These are phyloP conservation scores for Colletotrichum filicis DNA, from an alignment of 2,329 filamentous ascomycete species.

Conservation along the genomic window DNA sequence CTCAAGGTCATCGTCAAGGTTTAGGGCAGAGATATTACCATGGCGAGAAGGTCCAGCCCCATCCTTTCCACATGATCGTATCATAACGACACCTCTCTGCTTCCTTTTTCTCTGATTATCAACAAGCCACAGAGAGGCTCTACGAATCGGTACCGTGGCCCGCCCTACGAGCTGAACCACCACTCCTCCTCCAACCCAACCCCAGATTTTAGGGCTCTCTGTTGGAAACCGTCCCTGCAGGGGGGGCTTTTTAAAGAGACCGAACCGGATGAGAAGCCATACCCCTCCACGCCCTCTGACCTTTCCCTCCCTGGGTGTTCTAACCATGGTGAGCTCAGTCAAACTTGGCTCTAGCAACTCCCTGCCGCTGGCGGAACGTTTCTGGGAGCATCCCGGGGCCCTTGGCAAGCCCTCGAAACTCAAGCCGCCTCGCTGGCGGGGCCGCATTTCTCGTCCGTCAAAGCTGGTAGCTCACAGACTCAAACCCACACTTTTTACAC, in stretches of 20 bases:
- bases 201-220: conserved; percentile 19
- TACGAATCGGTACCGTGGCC: not conserved
- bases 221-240: not conserved
- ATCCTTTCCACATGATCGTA: not conserved
- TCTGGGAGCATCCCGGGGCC: conserved; percentile 6
- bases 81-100: not conserved
- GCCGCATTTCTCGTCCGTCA: not conserved
- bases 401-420: conserved; percentile 9
- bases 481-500: not conserved
- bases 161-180: not conserved
- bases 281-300: too few species aligned
- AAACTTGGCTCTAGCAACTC: conserved; percentile 1
- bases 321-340: not conserved
- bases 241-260: not conserved
- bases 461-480: not conserved
- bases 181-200: conserved; percentile 5
- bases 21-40: not conserved
- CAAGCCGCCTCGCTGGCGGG: conserved; percentile 1
- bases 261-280: not conserved
- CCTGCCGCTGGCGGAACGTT: not conserved
- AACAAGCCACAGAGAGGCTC: too few species aligned
- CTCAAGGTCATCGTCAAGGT: conserved; percentile 1
- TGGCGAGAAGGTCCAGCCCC: not conserved
- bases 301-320: too few species aligned
- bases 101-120: not conserved